phyloP scores from a whole-genome alignment of 352 stramenopile genomes.

The Phytophthora citrophthora region DNA sequence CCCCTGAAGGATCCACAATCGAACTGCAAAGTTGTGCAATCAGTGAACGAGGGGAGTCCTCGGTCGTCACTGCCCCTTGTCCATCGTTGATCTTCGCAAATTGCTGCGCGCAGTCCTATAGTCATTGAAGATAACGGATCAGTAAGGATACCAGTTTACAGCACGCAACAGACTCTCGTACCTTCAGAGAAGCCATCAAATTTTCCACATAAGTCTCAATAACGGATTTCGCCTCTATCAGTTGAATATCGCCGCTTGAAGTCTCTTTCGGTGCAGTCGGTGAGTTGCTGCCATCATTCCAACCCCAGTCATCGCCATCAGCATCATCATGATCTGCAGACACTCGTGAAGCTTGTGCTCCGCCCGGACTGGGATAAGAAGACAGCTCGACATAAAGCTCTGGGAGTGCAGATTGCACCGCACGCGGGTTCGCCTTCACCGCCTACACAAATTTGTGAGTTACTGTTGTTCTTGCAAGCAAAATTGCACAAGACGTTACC shows the following conservation, averaged over 20 bases:
- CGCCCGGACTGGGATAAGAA: conserved; percentile 25
- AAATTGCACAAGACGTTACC: conserved; percentile 33
- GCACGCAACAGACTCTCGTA: conserved; percentile 22
- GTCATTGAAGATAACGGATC: conserved; percentile 6
- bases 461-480: not conserved
- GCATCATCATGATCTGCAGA: conserved; percentile 24
- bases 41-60: conserved; percentile 34
- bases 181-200: conserved; percentile 56
- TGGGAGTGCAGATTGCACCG: conserved; percentile 39
- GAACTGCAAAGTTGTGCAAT: conserved; percentile 57
- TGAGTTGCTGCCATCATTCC: conserved; percentile 48
- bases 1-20: conserved; percentile 38
- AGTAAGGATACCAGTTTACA: conserved; percentile 3
- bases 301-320: conserved; percentile 73
- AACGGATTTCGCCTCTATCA: conserved; percentile 35
- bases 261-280: conserved; percentile 11
- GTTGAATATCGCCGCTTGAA: conserved; percentile 25
- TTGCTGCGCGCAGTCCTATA: conserved; percentile 71
- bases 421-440: conserved; percentile 24
- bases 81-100: conserved; percentile 47
- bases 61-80: conserved; percentile 18
- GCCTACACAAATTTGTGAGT: conserved; percentile 19
- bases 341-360: conserved; percentile 6
- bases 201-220: conserved; percentile 53
- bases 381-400: conserved; percentile 39